Evolutionary conservation across 2,329 filamentous ascomycete species (phyloP).

Genomic region (Hortaea sp.): DNA sequence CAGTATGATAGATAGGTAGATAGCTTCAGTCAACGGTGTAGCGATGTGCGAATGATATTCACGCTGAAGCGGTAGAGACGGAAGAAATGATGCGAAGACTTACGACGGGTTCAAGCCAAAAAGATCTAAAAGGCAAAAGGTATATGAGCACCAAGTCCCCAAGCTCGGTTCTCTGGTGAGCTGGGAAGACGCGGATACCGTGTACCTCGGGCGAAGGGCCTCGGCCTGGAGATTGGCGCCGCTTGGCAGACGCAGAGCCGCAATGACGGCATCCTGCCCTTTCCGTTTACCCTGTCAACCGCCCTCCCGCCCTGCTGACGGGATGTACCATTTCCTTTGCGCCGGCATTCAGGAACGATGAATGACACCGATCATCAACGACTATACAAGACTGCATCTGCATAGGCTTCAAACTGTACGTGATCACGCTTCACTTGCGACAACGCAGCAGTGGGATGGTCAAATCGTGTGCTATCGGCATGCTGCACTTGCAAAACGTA

Average conservation of each 20-base stretch:
- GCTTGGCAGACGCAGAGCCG: not conserved
- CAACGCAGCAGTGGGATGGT: too few species aligned
- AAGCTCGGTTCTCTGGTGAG: not conserved
- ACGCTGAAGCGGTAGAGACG: not conserved
- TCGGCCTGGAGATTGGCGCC: not conserved
- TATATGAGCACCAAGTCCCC: not conserved
- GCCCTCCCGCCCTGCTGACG: too few species aligned
- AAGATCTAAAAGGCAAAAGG: not conserved
- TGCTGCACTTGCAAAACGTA: too few species aligned
- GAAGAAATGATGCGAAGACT: not conserved
- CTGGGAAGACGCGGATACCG: not conserved
- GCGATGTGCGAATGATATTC: not conserved
- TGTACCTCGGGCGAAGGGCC: not conserved
- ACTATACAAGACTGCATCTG: too few species aligned
- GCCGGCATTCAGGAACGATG: too few species aligned
- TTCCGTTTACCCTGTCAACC: too few species aligned
- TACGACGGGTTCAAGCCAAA: not conserved
- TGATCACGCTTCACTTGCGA: too few species aligned
- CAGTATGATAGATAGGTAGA: not conserved
- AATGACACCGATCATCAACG: too few species aligned
- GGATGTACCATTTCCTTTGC: too few species aligned
- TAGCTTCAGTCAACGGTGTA: not conserved
- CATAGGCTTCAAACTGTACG: too few species aligned
- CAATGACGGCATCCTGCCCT: not conserved
- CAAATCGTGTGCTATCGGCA: too few species aligned